These are phyloP conservation scores for Dissophora ornata DNA, from an alignment of 192 early-diverging fungal species.

Conservation along the genomic window DNA sequence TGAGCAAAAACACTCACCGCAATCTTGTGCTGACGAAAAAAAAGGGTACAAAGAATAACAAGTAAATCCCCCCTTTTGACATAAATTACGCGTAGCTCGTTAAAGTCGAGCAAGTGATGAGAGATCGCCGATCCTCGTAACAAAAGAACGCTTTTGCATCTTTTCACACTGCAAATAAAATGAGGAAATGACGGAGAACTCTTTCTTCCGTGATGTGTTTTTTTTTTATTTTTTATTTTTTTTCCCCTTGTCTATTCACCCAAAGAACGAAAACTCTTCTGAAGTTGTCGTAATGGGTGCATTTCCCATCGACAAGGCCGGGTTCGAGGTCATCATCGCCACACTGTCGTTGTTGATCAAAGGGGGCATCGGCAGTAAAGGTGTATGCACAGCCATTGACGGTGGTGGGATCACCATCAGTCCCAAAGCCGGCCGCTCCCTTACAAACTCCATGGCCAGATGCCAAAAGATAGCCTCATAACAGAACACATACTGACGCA, in stretches of 20 bases:
- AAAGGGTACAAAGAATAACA: too few relatives aligned
- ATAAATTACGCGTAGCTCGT: too few relatives aligned
- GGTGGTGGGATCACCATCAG: conserved; percentile 22
- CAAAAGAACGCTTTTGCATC: too few relatives aligned
- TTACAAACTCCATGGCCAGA: conserved; percentile 26
- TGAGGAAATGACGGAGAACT: too few relatives aligned
- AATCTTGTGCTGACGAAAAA: too few relatives aligned
- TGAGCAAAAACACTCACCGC: too few relatives aligned
- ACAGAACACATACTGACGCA: conserved; percentile 84
- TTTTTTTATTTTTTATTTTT: neutral
- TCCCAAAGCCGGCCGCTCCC: conserved; percentile 26
- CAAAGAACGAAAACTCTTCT: conserved; percentile 30
- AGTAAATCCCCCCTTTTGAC: too few relatives aligned
- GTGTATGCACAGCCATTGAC: conserved; percentile 42
- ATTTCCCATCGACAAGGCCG: conserved; percentile 8
- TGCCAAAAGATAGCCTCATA: conserved; percentile 80
- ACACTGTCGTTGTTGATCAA: neutral
- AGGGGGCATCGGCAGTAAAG: conserved; percentile 33
- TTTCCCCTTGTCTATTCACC: neutral
- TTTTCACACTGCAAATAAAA: too few relatives aligned
- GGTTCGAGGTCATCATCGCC: neutral
- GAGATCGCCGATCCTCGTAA: too few relatives aligned
- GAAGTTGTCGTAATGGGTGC: conserved; percentile 10
- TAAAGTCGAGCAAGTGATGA: too few relatives aligned
- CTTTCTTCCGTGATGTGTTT: too few relatives aligned